Conservation (phyloP, 257 asterid species). For the Scutellaria galericulata region DNA sequence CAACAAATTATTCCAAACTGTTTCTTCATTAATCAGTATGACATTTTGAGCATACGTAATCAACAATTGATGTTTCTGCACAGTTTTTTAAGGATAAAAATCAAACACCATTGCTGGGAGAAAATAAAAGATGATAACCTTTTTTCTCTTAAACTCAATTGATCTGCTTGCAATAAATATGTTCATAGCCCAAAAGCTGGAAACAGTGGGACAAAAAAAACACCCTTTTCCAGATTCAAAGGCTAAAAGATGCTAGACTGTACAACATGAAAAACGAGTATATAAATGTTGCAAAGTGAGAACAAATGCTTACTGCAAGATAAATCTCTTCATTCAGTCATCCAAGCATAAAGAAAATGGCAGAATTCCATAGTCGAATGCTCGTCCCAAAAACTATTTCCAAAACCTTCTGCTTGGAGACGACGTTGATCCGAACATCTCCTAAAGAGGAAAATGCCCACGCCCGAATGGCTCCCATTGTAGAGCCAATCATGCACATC, state of each 20-base stretch:
- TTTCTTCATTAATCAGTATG: too few species aligned
- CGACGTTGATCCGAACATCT: constrained; percentile 41
- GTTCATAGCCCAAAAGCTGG: too few species aligned
- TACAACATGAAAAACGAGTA: neutral
- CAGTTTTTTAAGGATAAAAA: too few species aligned
- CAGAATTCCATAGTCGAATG: constrained; percentile 52
- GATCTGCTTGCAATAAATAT: too few species aligned
- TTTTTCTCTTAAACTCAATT: too few species aligned
- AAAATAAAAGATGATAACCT: too few species aligned
- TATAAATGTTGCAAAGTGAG: neutral
- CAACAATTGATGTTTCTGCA: too few species aligned
- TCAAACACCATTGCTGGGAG: too few species aligned
- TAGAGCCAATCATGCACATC: constrained; percentile 92
- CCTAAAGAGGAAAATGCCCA: constrained; percentile 70
- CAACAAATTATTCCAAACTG: too few species aligned
- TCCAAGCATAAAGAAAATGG: constrained; percentile 87
- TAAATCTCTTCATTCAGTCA: constrained; percentile 42
- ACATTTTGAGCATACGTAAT: too few species aligned
- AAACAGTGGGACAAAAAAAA: too few species aligned
- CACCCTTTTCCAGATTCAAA: constrained; percentile 6
- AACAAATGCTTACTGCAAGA: too few species aligned
- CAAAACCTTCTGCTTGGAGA: constrained; percentile 23
- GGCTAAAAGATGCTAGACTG: neutral
- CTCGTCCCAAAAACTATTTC: constrained; percentile 31
- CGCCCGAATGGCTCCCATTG: constrained; percentile 44